Evolutionary conservation across 2,329 filamentous ascomycete species (phyloP).

Genomic region (Proliferodiscus dingleyae): DNA sequence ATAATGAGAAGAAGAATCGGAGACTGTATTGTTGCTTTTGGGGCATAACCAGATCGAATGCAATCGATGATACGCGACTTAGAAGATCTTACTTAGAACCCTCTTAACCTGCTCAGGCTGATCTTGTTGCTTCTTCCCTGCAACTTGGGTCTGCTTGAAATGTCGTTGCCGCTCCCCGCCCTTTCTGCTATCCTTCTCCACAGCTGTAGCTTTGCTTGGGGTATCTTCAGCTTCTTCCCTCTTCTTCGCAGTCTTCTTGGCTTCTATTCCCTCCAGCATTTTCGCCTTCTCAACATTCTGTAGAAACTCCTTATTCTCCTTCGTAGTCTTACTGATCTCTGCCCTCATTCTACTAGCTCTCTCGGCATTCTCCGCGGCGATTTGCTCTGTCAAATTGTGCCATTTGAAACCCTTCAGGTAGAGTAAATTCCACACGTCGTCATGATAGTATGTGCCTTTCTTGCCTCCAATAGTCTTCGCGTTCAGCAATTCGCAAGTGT

Average conservation of each 20-base stretch:
- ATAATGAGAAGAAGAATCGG: too few species aligned
- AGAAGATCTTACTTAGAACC: constrained; percentile 63
- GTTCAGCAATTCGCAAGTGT: constrained; percentile 71
- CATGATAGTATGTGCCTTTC: constrained; percentile 77
- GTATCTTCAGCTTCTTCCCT: constrained; percentile 32
- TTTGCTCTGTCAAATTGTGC: constrained; percentile 69
- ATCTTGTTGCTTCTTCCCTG: constrained; percentile 41
- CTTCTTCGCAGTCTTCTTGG: constrained; percentile 48
- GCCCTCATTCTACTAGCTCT: constrained; percentile 69
- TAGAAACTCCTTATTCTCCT: constrained; percentile 78
- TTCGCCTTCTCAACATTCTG: constrained; percentile 75
- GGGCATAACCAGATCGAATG: too few species aligned
- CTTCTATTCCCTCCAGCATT: constrained; percentile 70
- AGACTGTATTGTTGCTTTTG: too few species aligned
- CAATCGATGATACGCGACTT: constrained; percentile 16
- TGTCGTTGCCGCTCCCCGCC: constrained; percentile 40
- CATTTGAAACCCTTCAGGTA: constrained; percentile 85
- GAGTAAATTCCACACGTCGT: constrained; percentile 80
- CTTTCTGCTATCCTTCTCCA: constrained; percentile 24
- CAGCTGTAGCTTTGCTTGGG: constrained; percentile 20
- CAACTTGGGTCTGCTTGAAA: constrained; percentile 64
- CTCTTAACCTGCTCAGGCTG: constrained; percentile 54
- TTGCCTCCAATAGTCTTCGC: constrained; percentile 75
- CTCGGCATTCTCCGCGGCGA: constrained; percentile 76
- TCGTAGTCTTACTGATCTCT: constrained; percentile 69